A percentile compares a stretch with the other conserved stretches of the same genome.
Evolutionary conservation across 2,329 filamentous ascomycete genomes (phyloP).

Genomic region (Aureobasidium sp.): DNA sequence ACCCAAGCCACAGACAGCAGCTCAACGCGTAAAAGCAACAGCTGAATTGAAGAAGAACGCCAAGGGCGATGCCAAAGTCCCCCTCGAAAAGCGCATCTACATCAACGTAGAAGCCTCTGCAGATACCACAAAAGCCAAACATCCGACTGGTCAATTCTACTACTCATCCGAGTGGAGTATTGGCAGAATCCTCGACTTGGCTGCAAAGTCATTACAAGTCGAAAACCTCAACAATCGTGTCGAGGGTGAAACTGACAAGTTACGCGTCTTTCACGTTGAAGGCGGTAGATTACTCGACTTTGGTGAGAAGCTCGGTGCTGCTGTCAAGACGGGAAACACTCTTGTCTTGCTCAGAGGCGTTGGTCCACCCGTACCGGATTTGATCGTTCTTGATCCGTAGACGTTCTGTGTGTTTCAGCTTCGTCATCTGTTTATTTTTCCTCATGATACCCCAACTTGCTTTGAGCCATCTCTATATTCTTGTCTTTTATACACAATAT

Average conservation of each 20-base stretch:
- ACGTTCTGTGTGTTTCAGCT: not conserved
- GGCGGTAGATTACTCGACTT: slow-evolving; percentile 81
- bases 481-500: not conserved
- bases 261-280: slow-evolving; percentile 90
- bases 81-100: slow-evolving; percentile 80
- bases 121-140: slow-evolving; percentile 74
- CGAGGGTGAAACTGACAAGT: slow-evolving; percentile 65
- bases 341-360: slow-evolving; percentile 82
- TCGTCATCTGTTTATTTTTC: not conserved
- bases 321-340: slow-evolving; percentile 75
- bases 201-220: slow-evolving; percentile 69
- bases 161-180: slow-evolving; percentile 72
- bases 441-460: slow-evolving; percentile 12
- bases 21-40: slow-evolving; percentile 60
- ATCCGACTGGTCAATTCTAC: slow-evolving; percentile 55
- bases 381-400: slow-evolving; percentile 48
- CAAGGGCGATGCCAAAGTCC: slow-evolving; percentile 80
- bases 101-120: slow-evolving; percentile 84
- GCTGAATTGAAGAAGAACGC: slow-evolving; percentile 78
- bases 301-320: slow-evolving; percentile 71
- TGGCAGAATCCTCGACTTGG: slow-evolving; percentile 71
- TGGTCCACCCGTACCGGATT: slow-evolving; percentile 63
- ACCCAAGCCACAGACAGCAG: slow-evolving; percentile 44
- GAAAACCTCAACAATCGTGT: slow-evolving; percentile 78
- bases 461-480: not conserved